Percentiles rank a stretch among this genome's conserved stretches.
Evolutionary conservation across 164 flowering plant species (phyloP).

Genomic region (Annona cherimola): DNA sequence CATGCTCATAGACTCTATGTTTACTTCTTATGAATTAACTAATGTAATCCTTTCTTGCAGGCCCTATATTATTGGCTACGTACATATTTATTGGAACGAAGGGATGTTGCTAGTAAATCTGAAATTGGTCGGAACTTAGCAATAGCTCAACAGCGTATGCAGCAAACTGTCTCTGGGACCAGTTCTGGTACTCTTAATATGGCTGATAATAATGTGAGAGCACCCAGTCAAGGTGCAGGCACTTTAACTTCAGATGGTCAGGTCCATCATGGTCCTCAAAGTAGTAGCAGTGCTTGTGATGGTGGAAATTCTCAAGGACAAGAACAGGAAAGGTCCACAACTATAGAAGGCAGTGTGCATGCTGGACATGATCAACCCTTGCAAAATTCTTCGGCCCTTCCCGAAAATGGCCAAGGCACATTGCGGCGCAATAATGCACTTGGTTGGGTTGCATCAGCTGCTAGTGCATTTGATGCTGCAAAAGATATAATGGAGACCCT

Average conservation of each 20-base stretch:
- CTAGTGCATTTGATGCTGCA: slow-evolving; percentile 96
- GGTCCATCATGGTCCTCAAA: slow-evolving; percentile 58
- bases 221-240: slow-evolving; percentile 42
- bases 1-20: slow-evolving; percentile 1
- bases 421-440: slow-evolving; percentile 62
- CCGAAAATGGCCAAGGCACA: slow-evolving; percentile 62
- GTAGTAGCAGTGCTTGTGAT: slow-evolving; percentile 63
- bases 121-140: slow-evolving; percentile 68
- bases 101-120: slow-evolving; percentile 92
- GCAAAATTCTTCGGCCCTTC: slow-evolving; percentile 48
- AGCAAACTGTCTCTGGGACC: slow-evolving; percentile 55
- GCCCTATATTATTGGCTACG: slow-evolving; percentile 99
- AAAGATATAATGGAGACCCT: slow-evolving; percentile 97
- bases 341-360: slow-evolving; percentile 47
- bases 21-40: neutral
- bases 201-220: slow-evolving; percentile 55
- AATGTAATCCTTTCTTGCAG: slow-evolving; percentile 26
- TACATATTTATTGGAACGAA: slow-evolving; percentile 94
- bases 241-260: slow-evolving; percentile 48
- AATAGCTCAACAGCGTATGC: slow-evolving; percentile 89
- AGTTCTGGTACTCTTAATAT: slow-evolving; percentile 43
- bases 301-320: slow-evolving; percentile 76
- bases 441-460: slow-evolving; percentile 61
- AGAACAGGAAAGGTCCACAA: slow-evolving; percentile 71
- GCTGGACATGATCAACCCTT: slow-evolving; percentile 58